Percentiles rank a stretch among this genome's conserved stretches.
Conservation (phyloP, 2,329 filamentous ascomycete species). For the Ophiostoma sp. region DNA sequence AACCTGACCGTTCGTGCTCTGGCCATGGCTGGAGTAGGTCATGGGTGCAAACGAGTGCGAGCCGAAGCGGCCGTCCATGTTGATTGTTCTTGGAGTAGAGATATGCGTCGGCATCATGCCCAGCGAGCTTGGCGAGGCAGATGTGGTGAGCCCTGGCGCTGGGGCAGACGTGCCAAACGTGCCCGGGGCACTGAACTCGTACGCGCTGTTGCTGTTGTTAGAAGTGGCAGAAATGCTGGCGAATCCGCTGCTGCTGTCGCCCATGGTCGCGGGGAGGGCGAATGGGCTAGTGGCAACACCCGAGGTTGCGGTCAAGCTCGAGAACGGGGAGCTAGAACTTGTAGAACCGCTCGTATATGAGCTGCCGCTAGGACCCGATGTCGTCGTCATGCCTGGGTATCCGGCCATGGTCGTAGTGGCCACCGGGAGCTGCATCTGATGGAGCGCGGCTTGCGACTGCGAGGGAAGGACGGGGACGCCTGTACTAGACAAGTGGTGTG, state of each 20-base stretch:
- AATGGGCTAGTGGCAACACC: not conserved
- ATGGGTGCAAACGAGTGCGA: constrained; percentile 2
- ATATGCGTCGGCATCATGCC: not conserved
- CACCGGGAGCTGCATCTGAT: not conserved
- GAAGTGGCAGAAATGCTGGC: not conserved
- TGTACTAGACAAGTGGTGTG: no score
- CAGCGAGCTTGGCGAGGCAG: not conserved
- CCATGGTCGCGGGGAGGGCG: no score
- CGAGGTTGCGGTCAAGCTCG: no score
- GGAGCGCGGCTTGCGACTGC: not conserved
- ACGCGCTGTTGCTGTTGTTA: not conserved
- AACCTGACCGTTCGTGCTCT: not conserved
- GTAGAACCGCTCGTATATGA: not conserved
- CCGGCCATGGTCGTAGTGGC: not conserved
- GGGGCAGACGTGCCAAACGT: not conserved
- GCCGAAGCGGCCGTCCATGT: not conserved
- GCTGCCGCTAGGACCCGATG: not conserved
- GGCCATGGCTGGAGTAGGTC: not conserved
- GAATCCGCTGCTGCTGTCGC: no score
- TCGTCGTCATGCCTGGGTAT: not conserved
- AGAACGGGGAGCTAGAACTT: no score
- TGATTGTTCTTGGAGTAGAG: not conserved
- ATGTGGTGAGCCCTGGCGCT: not conserved
- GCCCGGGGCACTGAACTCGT: not conserved
- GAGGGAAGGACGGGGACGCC: constrained; percentile 1